These are phyloP conservation scores for Graphilbum fragrans DNA, from an alignment of 2,329 filamentous ascomycete genomes.

Conservation along the genomic window DNA sequence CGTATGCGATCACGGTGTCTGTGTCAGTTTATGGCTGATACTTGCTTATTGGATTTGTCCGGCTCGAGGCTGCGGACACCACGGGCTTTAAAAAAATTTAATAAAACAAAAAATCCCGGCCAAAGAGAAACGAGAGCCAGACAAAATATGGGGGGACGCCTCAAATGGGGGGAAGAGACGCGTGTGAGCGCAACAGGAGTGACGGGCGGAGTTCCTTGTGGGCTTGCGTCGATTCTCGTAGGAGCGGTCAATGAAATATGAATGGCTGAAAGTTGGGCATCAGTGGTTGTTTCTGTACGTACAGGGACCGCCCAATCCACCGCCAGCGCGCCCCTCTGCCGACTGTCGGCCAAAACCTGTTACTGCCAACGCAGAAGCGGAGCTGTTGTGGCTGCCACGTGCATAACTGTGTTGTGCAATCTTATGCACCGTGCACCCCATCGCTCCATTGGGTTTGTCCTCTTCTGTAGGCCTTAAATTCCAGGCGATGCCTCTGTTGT, in stretches of 20 bases:
- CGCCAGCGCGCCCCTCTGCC: neutral
- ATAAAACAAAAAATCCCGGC: neutral
- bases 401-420: neutral
- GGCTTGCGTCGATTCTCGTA: conserved; percentile 8
- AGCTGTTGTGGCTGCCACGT: neutral
- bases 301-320: neutral
- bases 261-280: conserved; percentile 17
- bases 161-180: neutral
- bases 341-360: neutral
- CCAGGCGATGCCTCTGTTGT: no score
- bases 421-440: neutral
- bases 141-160: neutral
- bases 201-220: neutral
- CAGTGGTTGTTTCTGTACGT: conserved; percentile 6
- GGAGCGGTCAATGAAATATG: conserved; percentile 17
- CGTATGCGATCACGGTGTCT: no score
- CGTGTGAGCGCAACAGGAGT: neutral
- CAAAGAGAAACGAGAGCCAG: neutral
- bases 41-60: neutral
- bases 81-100: no score
- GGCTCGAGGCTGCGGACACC: neutral
- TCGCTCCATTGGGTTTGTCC: no score
- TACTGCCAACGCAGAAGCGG: neutral
- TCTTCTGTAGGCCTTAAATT: no score
- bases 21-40: neutral